These are phyloP conservation scores for Phyllosticta paracitricarpa DNA, from an alignment of 2,329 filamentous ascomycete genomes.

Conservation along the genomic window DNA sequence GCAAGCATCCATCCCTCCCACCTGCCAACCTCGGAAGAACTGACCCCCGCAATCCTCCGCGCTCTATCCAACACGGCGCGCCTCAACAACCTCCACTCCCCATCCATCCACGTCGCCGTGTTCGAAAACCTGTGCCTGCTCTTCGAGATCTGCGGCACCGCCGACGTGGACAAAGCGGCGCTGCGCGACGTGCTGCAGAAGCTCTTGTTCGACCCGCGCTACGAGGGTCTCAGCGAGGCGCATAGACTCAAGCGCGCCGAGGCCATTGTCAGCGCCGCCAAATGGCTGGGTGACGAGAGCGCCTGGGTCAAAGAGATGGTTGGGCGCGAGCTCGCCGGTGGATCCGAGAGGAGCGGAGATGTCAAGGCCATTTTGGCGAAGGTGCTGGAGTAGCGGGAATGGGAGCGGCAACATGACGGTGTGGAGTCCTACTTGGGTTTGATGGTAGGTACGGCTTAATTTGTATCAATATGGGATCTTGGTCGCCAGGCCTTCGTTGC, in stretches of 20 bases:
- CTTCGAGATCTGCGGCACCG: constrained; percentile 12
- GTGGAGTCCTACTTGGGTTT: too few relatives aligned
- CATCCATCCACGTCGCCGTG: constrained; percentile 16
- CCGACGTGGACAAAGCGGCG: constrained; percentile 2
- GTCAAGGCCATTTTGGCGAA: background rate
- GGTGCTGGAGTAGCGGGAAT: background rate
- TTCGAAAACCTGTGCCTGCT: constrained; percentile 18
- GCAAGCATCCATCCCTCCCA: constrained; percentile 14
- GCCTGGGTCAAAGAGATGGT: background rate
- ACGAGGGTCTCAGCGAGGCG: constrained; percentile 20
- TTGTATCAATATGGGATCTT: too few relatives aligned
- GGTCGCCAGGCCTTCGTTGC: too few relatives aligned
- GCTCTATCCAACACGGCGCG: constrained; percentile 14
- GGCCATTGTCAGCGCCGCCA: constrained; percentile 12
- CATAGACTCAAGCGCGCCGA: constrained; percentile 20
- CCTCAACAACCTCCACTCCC: constrained; percentile 17
- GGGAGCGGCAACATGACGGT: too few relatives aligned
- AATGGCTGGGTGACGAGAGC: background rate
- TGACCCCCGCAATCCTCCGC: constrained; percentile 13
- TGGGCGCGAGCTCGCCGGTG: background rate
- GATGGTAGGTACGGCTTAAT: too few relatives aligned
- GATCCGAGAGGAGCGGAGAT: background rate
- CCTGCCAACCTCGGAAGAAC: constrained; percentile 3
- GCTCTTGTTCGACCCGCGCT: constrained; percentile 18
- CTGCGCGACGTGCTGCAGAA: constrained; percentile 15